Percentiles rank a stretch among this genome's conserved stretches.
phyloP scores from a whole-genome alignment of 2,329 filamentous ascomycete species.

The Biscogniauxia mediterranea region DNA sequence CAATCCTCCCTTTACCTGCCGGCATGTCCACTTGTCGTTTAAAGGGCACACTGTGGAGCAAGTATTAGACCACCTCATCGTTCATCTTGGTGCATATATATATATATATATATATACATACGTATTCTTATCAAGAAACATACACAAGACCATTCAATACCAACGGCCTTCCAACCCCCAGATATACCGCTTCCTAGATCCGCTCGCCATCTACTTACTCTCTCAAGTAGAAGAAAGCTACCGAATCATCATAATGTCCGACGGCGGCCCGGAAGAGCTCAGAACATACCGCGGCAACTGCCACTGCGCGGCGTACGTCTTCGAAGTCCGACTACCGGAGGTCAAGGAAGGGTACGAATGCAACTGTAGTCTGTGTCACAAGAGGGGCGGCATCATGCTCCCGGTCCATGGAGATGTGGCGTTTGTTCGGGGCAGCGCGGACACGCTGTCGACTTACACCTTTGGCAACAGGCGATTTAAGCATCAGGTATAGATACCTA shows the following conservation, averaged over 20 bases:
- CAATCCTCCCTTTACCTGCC: too few species aligned
- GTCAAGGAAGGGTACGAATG: conserved; percentile 55
- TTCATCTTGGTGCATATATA: too few species aligned
- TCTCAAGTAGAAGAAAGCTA: too few species aligned
- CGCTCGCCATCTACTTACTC: too few species aligned
- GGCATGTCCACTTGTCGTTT: too few species aligned
- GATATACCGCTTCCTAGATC: too few species aligned
- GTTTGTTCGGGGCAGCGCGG: conserved; percentile 42
- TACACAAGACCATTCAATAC: too few species aligned
- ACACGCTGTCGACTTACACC: conserved; percentile 39
- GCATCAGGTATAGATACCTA: conserved; percentile 37
- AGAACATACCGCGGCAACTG: conserved; percentile 51
- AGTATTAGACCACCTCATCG: too few species aligned
- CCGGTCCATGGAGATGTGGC: conserved; percentile 31
- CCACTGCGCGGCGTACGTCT: conserved; percentile 52
- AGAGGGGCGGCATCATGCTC: conserved; percentile 44
- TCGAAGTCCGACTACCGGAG: conserved; percentile 51
- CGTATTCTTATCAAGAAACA: too few species aligned
- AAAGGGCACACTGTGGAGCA: too few species aligned
- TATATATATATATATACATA: too few species aligned
- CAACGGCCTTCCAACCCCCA: too few species aligned
- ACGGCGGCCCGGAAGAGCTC: not conserved
- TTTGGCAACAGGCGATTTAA: conserved; percentile 36
- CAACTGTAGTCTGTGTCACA: conserved; percentile 62
- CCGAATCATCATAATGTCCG: not conserved